Evolutionary conservation across 768 basidiomycete genomes (phyloP).

Genomic region (Peribolospora baueri): DNA sequence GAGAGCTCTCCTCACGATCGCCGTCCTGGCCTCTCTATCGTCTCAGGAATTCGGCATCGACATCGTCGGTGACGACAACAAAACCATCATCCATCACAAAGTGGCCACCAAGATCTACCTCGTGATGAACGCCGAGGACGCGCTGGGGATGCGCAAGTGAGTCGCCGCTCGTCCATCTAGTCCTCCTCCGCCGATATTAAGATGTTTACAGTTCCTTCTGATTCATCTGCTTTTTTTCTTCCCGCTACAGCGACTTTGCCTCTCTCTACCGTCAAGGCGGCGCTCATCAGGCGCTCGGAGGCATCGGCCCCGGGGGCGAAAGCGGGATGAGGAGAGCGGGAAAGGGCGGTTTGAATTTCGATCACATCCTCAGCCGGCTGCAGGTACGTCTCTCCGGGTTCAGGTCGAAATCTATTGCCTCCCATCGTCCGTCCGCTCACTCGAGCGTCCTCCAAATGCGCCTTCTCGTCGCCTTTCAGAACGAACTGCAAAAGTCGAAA

Average conservation of each 20-base stretch:
- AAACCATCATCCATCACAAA: slow-evolving; percentile 93
- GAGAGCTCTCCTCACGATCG: background rate
- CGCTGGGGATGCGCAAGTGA: slow-evolving; percentile 15
- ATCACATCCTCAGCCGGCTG: slow-evolving; percentile 64
- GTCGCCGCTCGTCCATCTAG: background rate
- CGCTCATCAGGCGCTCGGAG: background rate
- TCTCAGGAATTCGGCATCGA: slow-evolving; percentile 92
- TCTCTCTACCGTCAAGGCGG: slow-evolving; percentile 11
- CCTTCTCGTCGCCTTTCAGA: slow-evolving; percentile 14
- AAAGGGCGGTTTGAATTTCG: slow-evolving; percentile 52
- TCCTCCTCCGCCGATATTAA: background rate
- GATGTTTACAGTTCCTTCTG: slow-evolving; percentile 11
- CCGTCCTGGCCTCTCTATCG: background rate
- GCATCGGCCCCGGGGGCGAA: slow-evolving; percentile 25
- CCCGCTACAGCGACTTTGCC: slow-evolving; percentile 7
- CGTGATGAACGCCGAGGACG: slow-evolving; percentile 66
- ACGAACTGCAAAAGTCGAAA: slow-evolving; percentile 81
- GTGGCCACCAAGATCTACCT: slow-evolving; percentile 86
- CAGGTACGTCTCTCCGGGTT: slow-evolving; percentile 25
- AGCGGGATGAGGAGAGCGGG: slow-evolving; percentile 37
- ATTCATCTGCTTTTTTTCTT: background rate
- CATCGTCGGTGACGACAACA: slow-evolving; percentile 94
- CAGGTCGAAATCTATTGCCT: background rate
- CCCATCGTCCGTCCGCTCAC: background rate
- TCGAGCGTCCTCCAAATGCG: background rate